These are phyloP conservation scores for Penicillium glabrum DNA, from an alignment of 2,329 filamentous ascomycete genomes.

Conservation along the genomic window DNA sequence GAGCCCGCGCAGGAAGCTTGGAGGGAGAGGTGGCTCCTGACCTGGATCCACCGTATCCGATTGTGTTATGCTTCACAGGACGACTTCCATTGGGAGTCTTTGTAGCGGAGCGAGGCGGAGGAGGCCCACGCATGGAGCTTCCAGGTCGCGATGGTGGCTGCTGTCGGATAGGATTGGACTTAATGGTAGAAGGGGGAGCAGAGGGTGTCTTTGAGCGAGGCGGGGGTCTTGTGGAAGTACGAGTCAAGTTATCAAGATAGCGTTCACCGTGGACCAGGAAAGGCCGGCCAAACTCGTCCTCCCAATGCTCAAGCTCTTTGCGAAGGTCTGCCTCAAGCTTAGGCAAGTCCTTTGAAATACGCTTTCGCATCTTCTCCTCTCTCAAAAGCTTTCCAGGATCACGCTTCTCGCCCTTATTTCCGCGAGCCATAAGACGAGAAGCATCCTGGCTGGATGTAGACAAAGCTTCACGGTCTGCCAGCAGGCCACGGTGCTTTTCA, in stretches of 20 bases:
- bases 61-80: slow-evolving; percentile 42
- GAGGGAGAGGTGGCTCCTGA: slow-evolving; percentile 46
- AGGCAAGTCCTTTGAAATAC: slow-evolving; percentile 91
- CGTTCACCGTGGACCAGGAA: slow-evolving; percentile 91
- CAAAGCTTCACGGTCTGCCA: slow-evolving; percentile 84
- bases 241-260: slow-evolving; percentile 79
- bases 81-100: slow-evolving; percentile 48
- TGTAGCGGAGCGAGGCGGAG: slow-evolving; percentile 44
- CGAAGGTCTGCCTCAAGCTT: slow-evolving; percentile 84
- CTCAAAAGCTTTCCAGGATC: slow-evolving; percentile 91
- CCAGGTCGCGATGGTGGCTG: slow-evolving; percentile 32
- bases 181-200: slow-evolving; percentile 30
- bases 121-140: slow-evolving; percentile 39
- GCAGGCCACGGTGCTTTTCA: slow-evolving; percentile 76
- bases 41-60: slow-evolving; percentile 23
- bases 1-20: slow-evolving; percentile 50
- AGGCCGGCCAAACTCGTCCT: slow-evolving; percentile 88
- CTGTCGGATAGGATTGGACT: slow-evolving; percentile 23
- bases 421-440: slow-evolving; percentile 85
- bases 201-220: slow-evolving; percentile 52
- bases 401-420: slow-evolving; percentile 88
- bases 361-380: slow-evolving; percentile 98
- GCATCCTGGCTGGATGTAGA: slow-evolving; percentile 92
- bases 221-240: slow-evolving; percentile 65
- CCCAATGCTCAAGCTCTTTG: slow-evolving; percentile 80